These are phyloP conservation scores for Fusarium nematophilum DNA, from an alignment of 2,329 filamentous ascomycete species.

Conservation along the genomic window DNA sequence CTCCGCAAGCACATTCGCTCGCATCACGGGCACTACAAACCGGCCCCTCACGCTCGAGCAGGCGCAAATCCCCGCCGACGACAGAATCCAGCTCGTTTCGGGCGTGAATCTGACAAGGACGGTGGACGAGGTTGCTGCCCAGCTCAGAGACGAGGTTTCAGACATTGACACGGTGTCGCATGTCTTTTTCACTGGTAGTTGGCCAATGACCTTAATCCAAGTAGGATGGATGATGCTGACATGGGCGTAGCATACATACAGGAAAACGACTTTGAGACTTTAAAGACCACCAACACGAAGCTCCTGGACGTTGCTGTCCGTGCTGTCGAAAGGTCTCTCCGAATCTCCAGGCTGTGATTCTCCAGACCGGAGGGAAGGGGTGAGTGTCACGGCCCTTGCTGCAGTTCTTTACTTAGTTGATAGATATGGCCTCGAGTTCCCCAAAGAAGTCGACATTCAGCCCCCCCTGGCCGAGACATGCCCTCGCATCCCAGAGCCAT, in stretches of 20 bases:
- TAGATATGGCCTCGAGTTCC: slow-evolving; percentile 30
- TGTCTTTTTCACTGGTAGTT: slow-evolving; percentile 30
- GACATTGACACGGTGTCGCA: slow-evolving; percentile 25
- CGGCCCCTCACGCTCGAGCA: slow-evolving; percentile 16
- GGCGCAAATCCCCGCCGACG: slow-evolving; percentile 9
- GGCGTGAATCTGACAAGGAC: slow-evolving; percentile 23
- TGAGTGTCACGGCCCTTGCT: neutral
- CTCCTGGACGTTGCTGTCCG: slow-evolving; percentile 13
- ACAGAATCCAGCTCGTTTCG: slow-evolving; percentile 15
- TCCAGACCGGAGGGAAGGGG: slow-evolving; percentile 33
- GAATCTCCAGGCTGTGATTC: slow-evolving; percentile 16
- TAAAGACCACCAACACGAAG: slow-evolving; percentile 5
- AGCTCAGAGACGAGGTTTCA: slow-evolving; percentile 13
- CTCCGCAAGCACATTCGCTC: slow-evolving; percentile 15
- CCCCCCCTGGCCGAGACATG: slow-evolving; percentile 15
- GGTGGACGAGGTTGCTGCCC: slow-evolving; percentile 8
- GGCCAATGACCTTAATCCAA: no score
- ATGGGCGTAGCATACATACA: slow-evolving; percentile 19
- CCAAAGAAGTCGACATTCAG: slow-evolving; percentile 13
- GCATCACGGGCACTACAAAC: slow-evolving; percentile 34
- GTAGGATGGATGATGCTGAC: neutral
- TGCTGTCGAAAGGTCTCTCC: slow-evolving; percentile 8
- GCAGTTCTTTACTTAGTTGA: no score
- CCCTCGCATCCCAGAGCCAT: slow-evolving; percentile 29
- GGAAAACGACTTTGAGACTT: neutral